Percentiles rank a stretch among this genome's conserved stretches.
Evolutionary conservation across 208 protist species (phyloP).

Genomic region (Trypanosoma caninum): DNA sequence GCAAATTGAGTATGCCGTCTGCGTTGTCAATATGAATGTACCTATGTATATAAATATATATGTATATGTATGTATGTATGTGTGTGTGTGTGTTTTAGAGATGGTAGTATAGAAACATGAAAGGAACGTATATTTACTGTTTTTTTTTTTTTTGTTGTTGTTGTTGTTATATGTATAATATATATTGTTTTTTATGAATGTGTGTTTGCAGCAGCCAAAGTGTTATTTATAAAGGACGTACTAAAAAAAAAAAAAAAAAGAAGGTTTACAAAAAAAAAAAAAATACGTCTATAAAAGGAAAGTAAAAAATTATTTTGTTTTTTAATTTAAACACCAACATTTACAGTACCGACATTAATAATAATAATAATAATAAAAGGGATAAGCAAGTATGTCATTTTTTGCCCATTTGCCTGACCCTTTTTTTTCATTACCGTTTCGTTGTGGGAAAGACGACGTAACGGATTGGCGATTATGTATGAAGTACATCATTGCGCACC

Average conservation of each 20-base stretch:
- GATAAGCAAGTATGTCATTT: constrained; percentile 27
- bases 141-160: not conserved
- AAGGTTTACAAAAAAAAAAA: not conserved
- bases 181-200: not conserved
- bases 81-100: constrained; percentile 1
- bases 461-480: constrained; percentile 67
- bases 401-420: constrained; percentile 49
- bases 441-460: constrained; percentile 53
- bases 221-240: not conserved
- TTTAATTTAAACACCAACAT: no score
- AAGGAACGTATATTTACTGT: not conserved
- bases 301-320: no score
- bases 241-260: not conserved
- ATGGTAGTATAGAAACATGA: no score
- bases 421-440: constrained; percentile 72
- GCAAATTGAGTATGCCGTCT: no score
- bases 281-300: no score
- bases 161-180: not conserved
- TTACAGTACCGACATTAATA: no score
- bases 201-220: no score
- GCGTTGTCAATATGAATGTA: no score
- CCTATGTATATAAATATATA: no score
- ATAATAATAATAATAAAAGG: not conserved
- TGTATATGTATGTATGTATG: no score
- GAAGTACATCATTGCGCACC: constrained; percentile 58